Evolutionary conservation across 768 basidiomycete species (phyloP).

Genomic region (Hortiboletus flavorubellus): DNA sequence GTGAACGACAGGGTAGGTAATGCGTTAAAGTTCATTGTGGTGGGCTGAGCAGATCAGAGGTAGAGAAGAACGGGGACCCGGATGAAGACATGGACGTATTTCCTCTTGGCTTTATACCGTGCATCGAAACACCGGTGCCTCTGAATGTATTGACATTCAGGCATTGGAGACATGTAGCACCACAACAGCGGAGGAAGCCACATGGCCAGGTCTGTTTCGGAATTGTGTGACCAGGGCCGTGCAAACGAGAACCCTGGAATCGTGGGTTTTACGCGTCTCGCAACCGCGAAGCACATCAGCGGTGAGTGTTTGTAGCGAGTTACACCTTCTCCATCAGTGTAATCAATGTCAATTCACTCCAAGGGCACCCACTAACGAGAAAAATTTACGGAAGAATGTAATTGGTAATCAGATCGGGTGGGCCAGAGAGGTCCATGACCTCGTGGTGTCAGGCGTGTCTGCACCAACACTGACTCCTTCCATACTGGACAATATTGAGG

Average conservation of each 20-base stretch:
- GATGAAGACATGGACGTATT: neutral
- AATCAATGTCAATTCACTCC: slow-evolving; percentile 1
- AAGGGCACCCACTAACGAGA: slow-evolving; percentile 14
- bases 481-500: slow-evolving; percentile 21
- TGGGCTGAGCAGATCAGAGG: neutral
- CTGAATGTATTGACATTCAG: neutral
- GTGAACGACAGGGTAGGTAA: slow-evolving; percentile 33
- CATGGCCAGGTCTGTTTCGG: slow-evolving; percentile 12
- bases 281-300: slow-evolving; percentile 9
- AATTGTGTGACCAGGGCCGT: slow-evolving; percentile 17
- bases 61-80: neutral
- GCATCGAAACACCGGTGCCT: slow-evolving; percentile 4
- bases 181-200: slow-evolving; percentile 12
- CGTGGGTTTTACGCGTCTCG: slow-evolving; percentile 9
- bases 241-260: slow-evolving; percentile 17
- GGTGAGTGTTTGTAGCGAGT: slow-evolving; percentile 5
- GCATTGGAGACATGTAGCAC: slow-evolving; percentile 6
- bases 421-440: slow-evolving; percentile 13
- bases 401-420: slow-evolving; percentile 2
- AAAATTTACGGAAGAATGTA: slow-evolving; percentile 14
- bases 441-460: slow-evolving; percentile 18
- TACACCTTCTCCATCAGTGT: slow-evolving; percentile 3
- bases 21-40: slow-evolving; percentile 24
- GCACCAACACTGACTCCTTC: slow-evolving; percentile 9
- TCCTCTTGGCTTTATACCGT: slow-evolving; percentile 20